Evolutionary conservation across 331 rosid genomes (phyloP).

Genomic region (Malus hybrid): DNA sequence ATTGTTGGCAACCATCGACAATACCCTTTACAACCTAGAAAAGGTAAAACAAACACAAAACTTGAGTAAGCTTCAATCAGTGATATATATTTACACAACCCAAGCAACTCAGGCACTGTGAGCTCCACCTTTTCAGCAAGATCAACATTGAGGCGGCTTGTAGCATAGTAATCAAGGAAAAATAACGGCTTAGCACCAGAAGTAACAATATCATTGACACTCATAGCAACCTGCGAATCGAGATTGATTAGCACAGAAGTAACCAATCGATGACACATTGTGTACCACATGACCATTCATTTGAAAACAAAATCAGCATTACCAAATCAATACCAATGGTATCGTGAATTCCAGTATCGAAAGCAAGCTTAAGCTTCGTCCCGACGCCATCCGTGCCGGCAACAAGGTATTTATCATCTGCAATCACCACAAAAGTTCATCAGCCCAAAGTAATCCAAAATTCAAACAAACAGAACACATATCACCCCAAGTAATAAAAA

Average conservation of each 20-base stretch:
- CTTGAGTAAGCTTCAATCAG: not conserved
- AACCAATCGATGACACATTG: not conserved
- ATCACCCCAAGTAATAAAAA: not conserved
- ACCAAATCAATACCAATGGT: constrained; percentile 96
- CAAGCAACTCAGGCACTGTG: not conserved
- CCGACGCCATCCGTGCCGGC: constrained; percentile 97
- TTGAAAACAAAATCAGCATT: constrained; percentile 1
- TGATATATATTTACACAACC: not conserved
- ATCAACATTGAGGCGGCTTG: constrained; percentile 81
- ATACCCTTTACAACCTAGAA: constrained; percentile 81
- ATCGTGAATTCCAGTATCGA: constrained; percentile 82
- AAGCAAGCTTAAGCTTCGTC: constrained; percentile 83
- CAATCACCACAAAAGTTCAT: constrained; percentile 1
- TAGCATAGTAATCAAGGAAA: constrained; percentile 91
- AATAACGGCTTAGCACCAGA: constrained; percentile 94
- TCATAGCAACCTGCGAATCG: constrained; percentile 74
- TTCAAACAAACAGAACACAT: not conserved
- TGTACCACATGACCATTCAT: not conserved
- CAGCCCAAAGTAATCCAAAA: not conserved
- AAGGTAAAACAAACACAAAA: not conserved
- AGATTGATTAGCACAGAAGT: not conserved
- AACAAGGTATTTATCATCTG: constrained; percentile 80
- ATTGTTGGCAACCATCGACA: constrained; percentile 79
- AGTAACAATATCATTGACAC: constrained; percentile 84
- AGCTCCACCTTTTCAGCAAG: constrained; percentile 73